These are phyloP conservation scores for Coriaria nepalensis DNA, from an alignment of 306 rosid species.

Conservation along the genomic window DNA sequence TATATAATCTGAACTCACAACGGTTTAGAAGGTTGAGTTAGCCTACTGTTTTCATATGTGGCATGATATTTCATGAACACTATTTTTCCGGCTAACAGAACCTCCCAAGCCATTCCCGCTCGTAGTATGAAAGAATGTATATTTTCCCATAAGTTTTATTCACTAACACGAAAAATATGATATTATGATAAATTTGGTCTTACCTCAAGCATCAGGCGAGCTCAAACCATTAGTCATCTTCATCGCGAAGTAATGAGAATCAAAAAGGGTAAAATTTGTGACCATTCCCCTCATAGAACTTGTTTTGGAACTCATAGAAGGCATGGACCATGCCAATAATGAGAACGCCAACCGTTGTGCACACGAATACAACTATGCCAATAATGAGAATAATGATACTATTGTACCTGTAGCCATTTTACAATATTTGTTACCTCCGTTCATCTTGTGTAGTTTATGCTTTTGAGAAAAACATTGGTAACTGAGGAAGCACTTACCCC, in stretches of 20 bases:
- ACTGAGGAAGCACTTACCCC: slow-evolving; percentile 18
- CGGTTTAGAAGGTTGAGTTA: too few relatives aligned
- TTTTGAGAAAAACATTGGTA: neutral
- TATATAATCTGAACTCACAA: too few relatives aligned
- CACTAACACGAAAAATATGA: too few relatives aligned
- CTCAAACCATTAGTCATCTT: slow-evolving; percentile 26
- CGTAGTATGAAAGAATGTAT: too few relatives aligned
- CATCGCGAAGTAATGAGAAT: slow-evolving; percentile 31
- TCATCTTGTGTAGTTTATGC: too few relatives aligned
- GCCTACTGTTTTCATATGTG: too few relatives aligned
- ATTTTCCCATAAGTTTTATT: too few relatives aligned
- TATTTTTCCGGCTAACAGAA: too few relatives aligned
- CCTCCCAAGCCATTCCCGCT: too few relatives aligned
- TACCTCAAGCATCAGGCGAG: neutral
- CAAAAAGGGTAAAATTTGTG: slow-evolving; percentile 66
- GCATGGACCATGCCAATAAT: too few relatives aligned
- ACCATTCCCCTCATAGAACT: slow-evolving; percentile 70
- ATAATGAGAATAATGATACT: slow-evolving; percentile 36
- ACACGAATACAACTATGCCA: slow-evolving; percentile 44
- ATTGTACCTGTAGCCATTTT: slow-evolving; percentile 39
- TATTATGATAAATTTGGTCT: neutral
- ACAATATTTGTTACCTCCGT: neutral
- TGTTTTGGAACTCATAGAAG: slow-evolving; percentile 75
- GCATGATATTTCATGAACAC: too few relatives aligned
- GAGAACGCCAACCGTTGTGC: slow-evolving; percentile 76